phyloP scores from a whole-genome alignment of 148 eudicot species.

The Vaccinium corymbosum region DNA sequence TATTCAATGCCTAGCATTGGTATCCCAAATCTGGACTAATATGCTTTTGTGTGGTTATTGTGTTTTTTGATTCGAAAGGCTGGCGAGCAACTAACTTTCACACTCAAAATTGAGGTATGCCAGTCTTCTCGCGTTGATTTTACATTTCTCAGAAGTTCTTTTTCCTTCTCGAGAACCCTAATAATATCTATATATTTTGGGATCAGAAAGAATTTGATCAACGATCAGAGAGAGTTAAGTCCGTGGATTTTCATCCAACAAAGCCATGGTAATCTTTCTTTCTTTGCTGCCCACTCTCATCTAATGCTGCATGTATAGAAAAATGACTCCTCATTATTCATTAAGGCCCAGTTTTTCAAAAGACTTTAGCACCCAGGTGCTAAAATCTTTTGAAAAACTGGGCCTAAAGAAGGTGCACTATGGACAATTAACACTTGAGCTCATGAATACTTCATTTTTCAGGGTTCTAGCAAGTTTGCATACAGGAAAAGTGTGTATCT shows the following conservation, averaged over 20 bases:
- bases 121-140: not conserved
- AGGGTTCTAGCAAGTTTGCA: conserved; percentile 68
- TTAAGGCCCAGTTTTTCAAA: too few relatives aligned
- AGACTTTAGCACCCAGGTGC: too few relatives aligned
- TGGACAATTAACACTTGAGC: too few relatives aligned
- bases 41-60: not conserved
- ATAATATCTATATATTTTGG: not conserved
- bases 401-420: too few relatives aligned
- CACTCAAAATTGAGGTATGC: conserved; percentile 44
- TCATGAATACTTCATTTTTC: not conserved
- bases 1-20: not conserved
- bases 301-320: not conserved
- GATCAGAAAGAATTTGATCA: conserved; percentile 57
- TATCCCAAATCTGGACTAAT: not conserved
- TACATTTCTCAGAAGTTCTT: not conserved
- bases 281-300: not conserved
- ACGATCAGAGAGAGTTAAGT: conserved; percentile 62
- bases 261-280: conserved; percentile 54
- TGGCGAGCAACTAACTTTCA: conserved; percentile 28
- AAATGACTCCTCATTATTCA: too few relatives aligned
- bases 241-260: conserved; percentile 63
- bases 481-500: conserved; percentile 60
- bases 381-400: too few relatives aligned
- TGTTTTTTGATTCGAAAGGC: not conserved
- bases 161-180: not conserved